Evolutionary conservation across 768 basidiomycete genomes (phyloP).

Genomic region (Tylopilus plumbeoviolaceoides): DNA sequence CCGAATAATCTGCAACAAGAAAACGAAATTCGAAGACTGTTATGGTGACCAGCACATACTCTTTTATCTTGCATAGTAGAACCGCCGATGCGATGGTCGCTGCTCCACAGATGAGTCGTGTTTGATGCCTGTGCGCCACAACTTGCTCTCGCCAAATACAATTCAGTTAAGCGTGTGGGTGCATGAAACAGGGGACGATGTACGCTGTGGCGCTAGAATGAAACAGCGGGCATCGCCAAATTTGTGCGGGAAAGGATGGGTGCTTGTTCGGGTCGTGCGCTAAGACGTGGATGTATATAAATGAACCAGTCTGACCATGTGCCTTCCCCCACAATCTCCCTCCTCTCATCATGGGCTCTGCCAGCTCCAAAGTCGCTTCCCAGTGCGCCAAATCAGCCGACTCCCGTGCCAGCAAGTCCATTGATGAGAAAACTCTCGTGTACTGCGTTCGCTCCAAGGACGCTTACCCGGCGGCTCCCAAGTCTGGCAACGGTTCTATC

Average conservation of each 20-base stretch:
- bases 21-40: neutral
- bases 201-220: neutral
- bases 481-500: constrained; percentile 59
- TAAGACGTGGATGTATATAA: constrained; percentile 25
- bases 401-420: constrained; percentile 12
- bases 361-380: constrained; percentile 22
- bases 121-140: constrained; percentile 3
- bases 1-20: neutral
- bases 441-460: neutral
- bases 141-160: neutral
- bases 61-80: neutral
- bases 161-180: neutral
- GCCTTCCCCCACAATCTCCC: constrained; percentile 8
- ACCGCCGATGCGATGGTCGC: constrained; percentile 1
- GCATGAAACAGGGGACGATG: neutral
- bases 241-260: no score
- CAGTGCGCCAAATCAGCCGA: constrained; percentile 16
- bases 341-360: constrained; percentile 22
- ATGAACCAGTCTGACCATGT: constrained; percentile 15
- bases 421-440: constrained; percentile 25
- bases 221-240: no score
- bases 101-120: neutral
- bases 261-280: constrained; percentile 10
- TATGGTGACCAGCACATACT: neutral
- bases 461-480: constrained; percentile 13